Conservation (phyloP, 202 grass and related monocot species). For the Carex arenaria region DNA sequence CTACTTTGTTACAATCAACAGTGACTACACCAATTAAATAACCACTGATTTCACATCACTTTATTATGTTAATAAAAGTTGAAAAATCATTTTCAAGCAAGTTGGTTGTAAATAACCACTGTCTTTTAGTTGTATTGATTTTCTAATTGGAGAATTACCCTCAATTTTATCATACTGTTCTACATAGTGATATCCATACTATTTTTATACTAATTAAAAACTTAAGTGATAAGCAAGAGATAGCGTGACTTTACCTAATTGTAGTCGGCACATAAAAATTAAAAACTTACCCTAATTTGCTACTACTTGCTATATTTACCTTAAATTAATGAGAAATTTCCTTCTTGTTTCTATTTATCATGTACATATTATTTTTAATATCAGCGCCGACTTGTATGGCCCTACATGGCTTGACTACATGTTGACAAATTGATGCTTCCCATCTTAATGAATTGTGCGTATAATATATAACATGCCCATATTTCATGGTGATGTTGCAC, state of each 20-base stretch:
- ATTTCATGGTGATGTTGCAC: background rate
- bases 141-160: no score
- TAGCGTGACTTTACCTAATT: background rate
- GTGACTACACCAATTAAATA: background rate
- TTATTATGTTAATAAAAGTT: background rate
- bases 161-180: no score
- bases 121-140: no score
- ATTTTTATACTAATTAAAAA: background rate
- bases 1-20: background rate
- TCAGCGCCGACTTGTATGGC: background rate
- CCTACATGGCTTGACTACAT: background rate
- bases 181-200: no score
- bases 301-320: background rate
- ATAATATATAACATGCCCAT: background rate
- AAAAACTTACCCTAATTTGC: background rate
- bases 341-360: background rate
- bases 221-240: background rate
- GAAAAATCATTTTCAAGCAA: background rate
- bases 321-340: background rate
- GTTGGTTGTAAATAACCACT: no score
- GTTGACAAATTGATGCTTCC: background rate
- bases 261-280: background rate
- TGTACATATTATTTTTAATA: background rate
- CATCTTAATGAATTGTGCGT: background rate
- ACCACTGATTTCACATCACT: background rate